phyloP scores from a whole-genome alignment of 2,329 filamentous ascomycete species.

The Ceratocystis smalleyi region DNA sequence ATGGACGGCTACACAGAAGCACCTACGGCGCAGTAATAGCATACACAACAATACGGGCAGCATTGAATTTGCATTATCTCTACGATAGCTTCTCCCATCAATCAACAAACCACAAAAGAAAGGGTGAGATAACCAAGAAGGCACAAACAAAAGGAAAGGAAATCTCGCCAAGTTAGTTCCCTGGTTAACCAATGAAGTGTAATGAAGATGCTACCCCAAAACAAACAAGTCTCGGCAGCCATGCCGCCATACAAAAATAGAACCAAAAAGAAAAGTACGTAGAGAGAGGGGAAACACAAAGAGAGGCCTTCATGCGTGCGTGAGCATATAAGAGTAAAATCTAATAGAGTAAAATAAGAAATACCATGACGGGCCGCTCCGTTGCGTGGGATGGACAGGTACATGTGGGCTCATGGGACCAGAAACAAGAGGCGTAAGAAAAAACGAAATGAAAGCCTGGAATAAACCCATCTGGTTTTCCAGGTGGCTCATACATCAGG shows the following conservation, averaged over 20 bases:
- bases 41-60: not conserved
- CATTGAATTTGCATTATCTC: too few relatives aligned
- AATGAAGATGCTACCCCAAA: not conserved
- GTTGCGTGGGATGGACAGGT: not conserved
- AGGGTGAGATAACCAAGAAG: not conserved
- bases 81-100: too few relatives aligned
- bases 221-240: too few relatives aligned
- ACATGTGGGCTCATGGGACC: not conserved
- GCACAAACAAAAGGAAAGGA: not conserved
- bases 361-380: not conserved
- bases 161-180: not conserved
- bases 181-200: not conserved
- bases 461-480: not conserved
- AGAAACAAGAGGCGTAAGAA: not conserved
- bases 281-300: not conserved
- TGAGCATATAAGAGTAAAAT: not conserved
- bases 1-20: not conserved
- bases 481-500: slow-evolving; percentile 26
- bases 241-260: not conserved
- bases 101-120: too few relatives aligned
- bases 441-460: not conserved
- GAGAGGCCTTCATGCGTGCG: not conserved
- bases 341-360: not conserved
- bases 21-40: not conserved
- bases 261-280: not conserved